Base-by-base conservation (phyloP, 768 basidiomycete species). In the Obba rivulosa region DNA sequence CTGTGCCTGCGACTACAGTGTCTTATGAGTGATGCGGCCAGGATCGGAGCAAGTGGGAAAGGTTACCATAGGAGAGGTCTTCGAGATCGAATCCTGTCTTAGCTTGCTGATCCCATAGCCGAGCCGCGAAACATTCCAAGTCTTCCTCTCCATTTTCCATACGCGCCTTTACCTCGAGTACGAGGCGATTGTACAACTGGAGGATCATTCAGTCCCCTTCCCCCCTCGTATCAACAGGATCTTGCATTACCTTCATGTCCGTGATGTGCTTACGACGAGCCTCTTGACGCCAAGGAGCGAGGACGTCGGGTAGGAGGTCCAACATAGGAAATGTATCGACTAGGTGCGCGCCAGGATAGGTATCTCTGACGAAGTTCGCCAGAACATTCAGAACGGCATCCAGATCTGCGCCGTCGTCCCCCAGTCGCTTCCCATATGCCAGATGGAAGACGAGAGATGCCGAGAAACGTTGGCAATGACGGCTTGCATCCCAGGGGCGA, bases 241-340 rank as follows among this genome's bases (percentile, higher is more conserved):
- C n/a, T n/a, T n/a, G 28, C 5, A 31, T 5, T 23, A 57, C 56
- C 21, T 43, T 40, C 16, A 51, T 38, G 22, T 58, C 57, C 5
- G 25, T 28, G 17, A 50, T 38, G 51, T 53, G 52, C 49, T 43
- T 50, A 41, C 41, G 41, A 25, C 40, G 20, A 14, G 57, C 57
- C 34, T 57, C 41, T 4, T 22, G 28, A 18, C 56, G 53, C 56
- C 56, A 57, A 14, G 46, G 46, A 11, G 56, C 43, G 8, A 57
- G 45, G 35, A 49, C 44, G 28, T 55, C 50, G 9, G 71, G 71
- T n/a, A 73, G 39, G 28, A 34, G 40, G 40, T 56, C 55, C 40
- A 58, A 34, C 4, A 53, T 34, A 0, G 57, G 57, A 7, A 46
- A 38, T 21, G 25, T 45, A 20, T 45, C 44, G 44, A 45, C 44